Evolutionary conservation across 2,329 filamentous ascomycete genomes (phyloP).

Genomic region (Myriangium duriaei): DNA sequence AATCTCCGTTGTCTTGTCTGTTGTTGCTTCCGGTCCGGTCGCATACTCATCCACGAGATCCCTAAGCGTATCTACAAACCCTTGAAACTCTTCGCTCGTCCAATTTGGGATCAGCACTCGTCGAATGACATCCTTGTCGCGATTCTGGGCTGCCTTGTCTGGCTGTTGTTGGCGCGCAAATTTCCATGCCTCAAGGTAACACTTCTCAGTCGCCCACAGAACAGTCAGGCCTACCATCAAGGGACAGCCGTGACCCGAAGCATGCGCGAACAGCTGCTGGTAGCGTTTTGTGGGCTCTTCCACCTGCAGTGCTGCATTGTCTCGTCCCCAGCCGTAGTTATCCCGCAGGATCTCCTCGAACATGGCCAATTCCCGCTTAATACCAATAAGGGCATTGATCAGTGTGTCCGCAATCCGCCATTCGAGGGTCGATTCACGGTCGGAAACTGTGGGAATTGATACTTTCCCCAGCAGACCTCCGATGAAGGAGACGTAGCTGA

Average conservation of each 20-base stretch:
- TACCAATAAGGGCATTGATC: conserved; percentile 51
- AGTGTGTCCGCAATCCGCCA: conserved; percentile 49
- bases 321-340: conserved; percentile 10
- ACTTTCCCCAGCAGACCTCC: conserved; percentile 51
- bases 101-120: conserved; percentile 39
- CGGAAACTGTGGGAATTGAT: conserved; percentile 35
- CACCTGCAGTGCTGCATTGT: background rate
- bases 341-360: conserved; percentile 42
- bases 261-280: conserved; percentile 46
- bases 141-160: conserved; percentile 10
- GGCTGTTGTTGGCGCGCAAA: conserved; percentile 28
- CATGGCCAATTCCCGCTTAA: conserved; percentile 52
- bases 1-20: conserved; percentile 35
- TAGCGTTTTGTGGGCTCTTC: conserved; percentile 29
- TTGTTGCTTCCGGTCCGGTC: conserved; percentile 28
- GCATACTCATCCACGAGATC: conserved; percentile 35
- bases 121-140: conserved; percentile 32
- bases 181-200: conserved; percentile 36
- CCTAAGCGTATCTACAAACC: conserved; percentile 35
- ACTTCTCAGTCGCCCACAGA: conserved; percentile 61
- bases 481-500: conserved; percentile 56
- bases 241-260: conserved; percentile 35
- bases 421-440: conserved; percentile 35
- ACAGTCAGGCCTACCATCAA: conserved; percentile 57
- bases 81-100: conserved; percentile 36